Conservation (phyloP, 1,284 basidiomycete species). For the Sutorius eximius region DNA sequence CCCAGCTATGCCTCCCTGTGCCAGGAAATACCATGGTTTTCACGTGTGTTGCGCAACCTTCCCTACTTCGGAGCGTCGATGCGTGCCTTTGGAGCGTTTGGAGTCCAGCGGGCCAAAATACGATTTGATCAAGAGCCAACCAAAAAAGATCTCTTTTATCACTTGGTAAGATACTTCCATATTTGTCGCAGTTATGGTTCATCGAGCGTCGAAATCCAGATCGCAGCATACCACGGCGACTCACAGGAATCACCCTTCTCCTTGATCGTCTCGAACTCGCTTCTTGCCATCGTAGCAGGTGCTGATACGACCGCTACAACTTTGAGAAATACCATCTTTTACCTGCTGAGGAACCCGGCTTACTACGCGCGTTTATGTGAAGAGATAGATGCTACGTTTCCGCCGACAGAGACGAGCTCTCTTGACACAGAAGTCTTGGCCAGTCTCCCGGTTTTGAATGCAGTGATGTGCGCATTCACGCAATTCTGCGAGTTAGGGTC, state of each 20-base stretch:
- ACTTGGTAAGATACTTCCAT: constrained; percentile 31
- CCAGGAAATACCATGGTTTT: constrained; percentile 37
- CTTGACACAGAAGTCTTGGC: constrained; percentile 18
- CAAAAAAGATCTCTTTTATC: constrained; percentile 40
- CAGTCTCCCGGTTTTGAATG: constrained; percentile 20
- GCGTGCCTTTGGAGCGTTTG: constrained; percentile 26
- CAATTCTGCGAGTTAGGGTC: background rate
- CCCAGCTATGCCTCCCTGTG: constrained; percentile 18
- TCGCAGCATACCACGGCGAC: constrained; percentile 22
- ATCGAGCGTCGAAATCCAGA: constrained; percentile 11
- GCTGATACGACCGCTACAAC: constrained; percentile 39
- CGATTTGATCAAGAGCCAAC: constrained; percentile 26
- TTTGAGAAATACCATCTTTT: constrained; percentile 32
- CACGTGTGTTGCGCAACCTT: constrained; percentile 21
- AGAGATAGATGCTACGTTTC: constrained; percentile 23
- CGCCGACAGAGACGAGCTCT: constrained; percentile 19
- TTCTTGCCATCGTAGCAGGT: constrained; percentile 41
- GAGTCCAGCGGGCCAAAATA: constrained; percentile 24
- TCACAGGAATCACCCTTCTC: constrained; percentile 25
- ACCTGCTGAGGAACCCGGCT: constrained; percentile 35
- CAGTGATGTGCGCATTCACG: constrained; percentile 24
- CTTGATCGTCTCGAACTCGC: constrained; percentile 34
- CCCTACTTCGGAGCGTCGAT: constrained; percentile 24
- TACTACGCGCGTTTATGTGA: constrained; percentile 23
- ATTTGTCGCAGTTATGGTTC: background rate